Conservation (phyloP, 2,329 filamentous ascomycete species). For the Cercospora sp. region DNA sequence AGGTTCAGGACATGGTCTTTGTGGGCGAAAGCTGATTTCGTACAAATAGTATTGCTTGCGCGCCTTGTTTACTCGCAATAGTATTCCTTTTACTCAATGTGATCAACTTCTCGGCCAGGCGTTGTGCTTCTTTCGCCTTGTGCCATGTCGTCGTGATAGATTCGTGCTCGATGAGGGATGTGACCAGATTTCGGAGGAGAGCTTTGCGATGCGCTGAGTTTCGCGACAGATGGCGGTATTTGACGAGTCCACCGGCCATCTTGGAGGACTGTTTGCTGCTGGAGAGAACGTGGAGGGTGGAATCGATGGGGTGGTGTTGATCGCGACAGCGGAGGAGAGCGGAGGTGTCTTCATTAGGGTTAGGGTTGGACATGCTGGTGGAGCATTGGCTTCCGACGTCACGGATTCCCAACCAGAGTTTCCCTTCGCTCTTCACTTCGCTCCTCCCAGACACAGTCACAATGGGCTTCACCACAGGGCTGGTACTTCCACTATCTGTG, state of each 20-base stretch:
- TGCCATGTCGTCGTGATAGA: constrained; percentile 91
- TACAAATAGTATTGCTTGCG: constrained; percentile 78
- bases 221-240: constrained; percentile 86
- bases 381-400: not conserved
- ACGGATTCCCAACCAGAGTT: constrained; percentile 3
- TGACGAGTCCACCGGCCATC: constrained; percentile 85
- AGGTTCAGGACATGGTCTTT: not conserved
- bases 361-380: not conserved
- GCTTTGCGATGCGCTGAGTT: constrained; percentile 85
- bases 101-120: constrained; percentile 89
- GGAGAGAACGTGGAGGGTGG: not conserved
- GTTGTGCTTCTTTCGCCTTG: constrained; percentile 96
- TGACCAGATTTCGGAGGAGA: constrained; percentile 91
- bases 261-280: constrained; percentile 22
- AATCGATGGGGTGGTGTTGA: not conserved
- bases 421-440: not conserved
- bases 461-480: constrained; percentile 54
- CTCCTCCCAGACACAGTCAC: not conserved
- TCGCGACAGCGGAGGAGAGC: constrained; percentile 4
- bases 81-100: constrained; percentile 93
- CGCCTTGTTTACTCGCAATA: constrained; percentile 71
- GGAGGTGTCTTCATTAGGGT: constrained; percentile 7
- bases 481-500: constrained; percentile 41
- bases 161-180: constrained; percentile 89
- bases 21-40: not conserved